A percentile compares a stretch with the other conserved stretches of the same genome.
These are phyloP conservation scores for Carex scoparia DNA, from an alignment of 176 grass and related monocot genomes.

Conservation along the genomic window DNA sequence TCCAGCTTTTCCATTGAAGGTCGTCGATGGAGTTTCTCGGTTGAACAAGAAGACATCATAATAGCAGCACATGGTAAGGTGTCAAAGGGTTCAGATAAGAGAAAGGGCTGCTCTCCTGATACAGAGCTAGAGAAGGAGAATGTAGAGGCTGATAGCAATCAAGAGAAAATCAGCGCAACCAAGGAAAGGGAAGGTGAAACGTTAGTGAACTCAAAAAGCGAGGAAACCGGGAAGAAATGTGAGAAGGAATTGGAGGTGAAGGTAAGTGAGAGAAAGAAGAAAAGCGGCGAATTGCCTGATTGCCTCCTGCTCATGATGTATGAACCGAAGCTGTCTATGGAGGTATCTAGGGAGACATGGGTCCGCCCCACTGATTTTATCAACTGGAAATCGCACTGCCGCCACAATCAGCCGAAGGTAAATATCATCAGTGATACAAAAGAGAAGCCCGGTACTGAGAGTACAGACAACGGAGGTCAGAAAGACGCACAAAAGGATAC, in stretches of 20 bases:
- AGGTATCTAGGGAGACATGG: constrained; percentile 97
- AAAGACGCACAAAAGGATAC: constrained; percentile 16
- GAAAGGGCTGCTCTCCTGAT: constrained; percentile 42
- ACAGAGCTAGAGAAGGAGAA: constrained; percentile 37
- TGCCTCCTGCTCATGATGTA: constrained; percentile 98
- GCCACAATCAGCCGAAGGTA: constrained; percentile 27
- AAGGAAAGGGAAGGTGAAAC: constrained; percentile 34
- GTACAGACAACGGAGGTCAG: background rate
- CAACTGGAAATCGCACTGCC: constrained; percentile 57
- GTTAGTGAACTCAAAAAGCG: constrained; percentile 13
- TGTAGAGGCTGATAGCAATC: constrained; percentile 27
- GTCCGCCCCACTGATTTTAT: constrained; percentile 86
- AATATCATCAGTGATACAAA: constrained; percentile 18
- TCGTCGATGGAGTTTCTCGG: constrained; percentile 76
- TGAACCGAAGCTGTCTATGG: constrained; percentile 97
- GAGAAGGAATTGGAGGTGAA: constrained; percentile 18
- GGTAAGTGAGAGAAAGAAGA: constrained; percentile 45
- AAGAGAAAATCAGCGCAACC: constrained; percentile 23
- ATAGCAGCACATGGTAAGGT: constrained; percentile 48
- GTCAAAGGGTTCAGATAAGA: constrained; percentile 46
- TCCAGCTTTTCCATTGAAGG: constrained; percentile 90
- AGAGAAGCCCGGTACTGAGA: constrained; percentile 5
- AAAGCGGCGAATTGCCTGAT: constrained; percentile 65
- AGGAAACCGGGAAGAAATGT: constrained; percentile 19
- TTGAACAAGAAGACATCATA: constrained; percentile 71